phyloP scores from a whole-genome alignment of 2,329 filamentous ascomycete genomes.

The Xylaria multiplex region DNA sequence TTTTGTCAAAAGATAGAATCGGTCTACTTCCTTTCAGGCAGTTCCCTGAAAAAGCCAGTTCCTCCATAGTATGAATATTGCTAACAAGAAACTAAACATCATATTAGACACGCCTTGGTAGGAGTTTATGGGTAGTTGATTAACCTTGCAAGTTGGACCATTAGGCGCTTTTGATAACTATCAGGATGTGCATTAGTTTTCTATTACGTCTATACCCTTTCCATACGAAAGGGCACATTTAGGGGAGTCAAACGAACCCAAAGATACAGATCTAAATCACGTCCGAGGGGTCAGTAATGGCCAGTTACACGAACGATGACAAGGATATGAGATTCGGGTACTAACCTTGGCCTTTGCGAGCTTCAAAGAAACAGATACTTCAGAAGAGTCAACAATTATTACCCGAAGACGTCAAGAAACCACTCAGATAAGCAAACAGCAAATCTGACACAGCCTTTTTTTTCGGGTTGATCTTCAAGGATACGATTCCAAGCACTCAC shows the following conservation, averaged over 20 bases:
- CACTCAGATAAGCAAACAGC: neutral
- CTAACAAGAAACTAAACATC: slow-evolving; percentile 73
- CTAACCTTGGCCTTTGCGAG: slow-evolving; percentile 37
- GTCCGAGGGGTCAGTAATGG: slow-evolving; percentile 11
- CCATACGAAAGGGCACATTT: neutral
- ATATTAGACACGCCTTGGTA: slow-evolving; percentile 11
- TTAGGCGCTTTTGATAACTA: slow-evolving; percentile 80
- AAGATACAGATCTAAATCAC: slow-evolving; percentile 79
- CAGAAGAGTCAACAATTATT: slow-evolving; percentile 13
- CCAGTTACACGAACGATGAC: neutral
- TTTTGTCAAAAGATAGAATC: slow-evolving; percentile 88
- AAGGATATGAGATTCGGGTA: neutral
- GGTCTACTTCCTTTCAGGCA: slow-evolving; percentile 93
- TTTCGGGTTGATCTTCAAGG: too few species aligned
- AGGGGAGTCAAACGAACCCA: slow-evolving; percentile 67
- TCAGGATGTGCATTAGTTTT: slow-evolving; percentile 15
- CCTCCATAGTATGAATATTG: slow-evolving; percentile 63
- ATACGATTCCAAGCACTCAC: slow-evolving; percentile 24
- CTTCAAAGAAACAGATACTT: slow-evolving; percentile 66
- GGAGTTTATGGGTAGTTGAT: neutral
- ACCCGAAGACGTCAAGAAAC: neutral
- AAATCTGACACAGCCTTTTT: slow-evolving; percentile 53
- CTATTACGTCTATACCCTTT: neutral
- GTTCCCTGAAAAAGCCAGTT: slow-evolving; percentile 96
- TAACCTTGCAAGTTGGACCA: slow-evolving; percentile 57